Conservation (phyloP, 176 grass and related monocot genomes). For the Microstegium vimineum region DNA sequence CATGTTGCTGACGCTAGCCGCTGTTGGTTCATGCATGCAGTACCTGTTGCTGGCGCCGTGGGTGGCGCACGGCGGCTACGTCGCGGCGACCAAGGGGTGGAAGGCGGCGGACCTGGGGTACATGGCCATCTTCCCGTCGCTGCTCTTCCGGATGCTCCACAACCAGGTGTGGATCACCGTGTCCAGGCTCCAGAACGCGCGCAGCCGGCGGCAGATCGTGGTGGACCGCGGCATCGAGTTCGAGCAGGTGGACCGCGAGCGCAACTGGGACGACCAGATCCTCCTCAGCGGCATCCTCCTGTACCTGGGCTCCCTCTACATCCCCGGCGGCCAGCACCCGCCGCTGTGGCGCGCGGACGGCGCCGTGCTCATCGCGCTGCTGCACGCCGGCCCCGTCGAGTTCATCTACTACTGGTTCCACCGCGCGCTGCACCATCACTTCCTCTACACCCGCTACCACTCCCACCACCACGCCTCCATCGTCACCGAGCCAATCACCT, state of each 20-base stretch:
- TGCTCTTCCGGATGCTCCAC: slow-evolving; percentile 62
- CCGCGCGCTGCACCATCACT: slow-evolving; percentile 86
- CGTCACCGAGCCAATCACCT: slow-evolving; percentile 93
- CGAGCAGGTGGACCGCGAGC: slow-evolving; percentile 86
- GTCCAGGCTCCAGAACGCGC: slow-evolving; percentile 74
- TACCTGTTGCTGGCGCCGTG: slow-evolving; percentile 72
- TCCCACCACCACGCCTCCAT: slow-evolving; percentile 89
- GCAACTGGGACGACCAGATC: slow-evolving; percentile 96
- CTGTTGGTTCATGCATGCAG: slow-evolving; percentile 11
- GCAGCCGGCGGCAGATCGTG: slow-evolving; percentile 69
- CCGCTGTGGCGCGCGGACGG: slow-evolving; percentile 67
- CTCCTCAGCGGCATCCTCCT: slow-evolving; percentile 63
- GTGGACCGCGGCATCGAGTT: slow-evolving; percentile 84
- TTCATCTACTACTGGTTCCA: slow-evolving; percentile 97
- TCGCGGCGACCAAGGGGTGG: slow-evolving; percentile 48
- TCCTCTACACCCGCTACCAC: slow-evolving; percentile 85
- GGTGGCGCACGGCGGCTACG: slow-evolving; percentile 39
- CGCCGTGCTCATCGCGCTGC: slow-evolving; percentile 31
- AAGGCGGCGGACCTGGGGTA: slow-evolving; percentile 22
- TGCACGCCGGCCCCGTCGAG: slow-evolving; percentile 69
- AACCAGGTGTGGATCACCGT: slow-evolving; percentile 78
- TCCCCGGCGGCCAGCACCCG: slow-evolving; percentile 25
- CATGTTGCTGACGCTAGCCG: too few relatives aligned
- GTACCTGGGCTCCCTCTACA: slow-evolving; percentile 1
- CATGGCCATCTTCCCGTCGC: slow-evolving; percentile 38